Conservation (phyloP, 139 green algal genomes). For the Medakamo hakoo region DNA sequence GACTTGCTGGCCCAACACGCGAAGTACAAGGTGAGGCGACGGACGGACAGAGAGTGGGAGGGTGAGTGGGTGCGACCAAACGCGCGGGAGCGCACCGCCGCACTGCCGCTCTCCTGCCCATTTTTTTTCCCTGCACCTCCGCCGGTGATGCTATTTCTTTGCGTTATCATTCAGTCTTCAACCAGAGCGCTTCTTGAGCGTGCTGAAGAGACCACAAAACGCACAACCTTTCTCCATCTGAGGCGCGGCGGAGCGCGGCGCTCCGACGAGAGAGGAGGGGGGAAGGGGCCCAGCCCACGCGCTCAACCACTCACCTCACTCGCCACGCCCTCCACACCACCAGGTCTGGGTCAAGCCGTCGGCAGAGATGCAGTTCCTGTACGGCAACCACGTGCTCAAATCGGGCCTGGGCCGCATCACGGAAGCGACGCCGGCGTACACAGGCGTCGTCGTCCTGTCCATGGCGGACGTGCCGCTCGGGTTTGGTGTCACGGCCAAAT, state of each 20-base stretch:
- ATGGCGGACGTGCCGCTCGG: conserved; percentile 91
- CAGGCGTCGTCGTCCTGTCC: conserved; percentile 62
- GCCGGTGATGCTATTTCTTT: conserved; percentile 8
- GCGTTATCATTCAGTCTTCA: conserved; percentile 43
- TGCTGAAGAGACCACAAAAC: too few relatives aligned
- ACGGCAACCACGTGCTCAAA: conserved; percentile 97
- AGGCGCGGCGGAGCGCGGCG: too few relatives aligned
- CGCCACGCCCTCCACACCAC: neutral
- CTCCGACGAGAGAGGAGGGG: too few relatives aligned
- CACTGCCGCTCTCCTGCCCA: neutral
- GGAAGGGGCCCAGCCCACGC: too few relatives aligned
- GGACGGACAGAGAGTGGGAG: neutral
- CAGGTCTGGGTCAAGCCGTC: conserved; percentile 97
- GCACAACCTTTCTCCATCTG: too few relatives aligned
- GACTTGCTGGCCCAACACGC: conserved; percentile 77
- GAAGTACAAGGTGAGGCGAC: conserved; percentile 80
- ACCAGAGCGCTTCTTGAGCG: too few relatives aligned
- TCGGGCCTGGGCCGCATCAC: conserved; percentile 91
- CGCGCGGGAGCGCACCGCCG: too few relatives aligned
- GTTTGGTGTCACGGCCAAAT: conserved; percentile 86
- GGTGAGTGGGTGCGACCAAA: too few relatives aligned
- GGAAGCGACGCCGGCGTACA: conserved; percentile 81
- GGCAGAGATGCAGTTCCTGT: conserved; percentile 95
- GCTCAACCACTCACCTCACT: neutral
- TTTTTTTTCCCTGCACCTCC: conserved; percentile 35